phyloP scores from a whole-genome alignment of 2,329 filamentous ascomycete species.

The Beauveria sp. region DNA sequence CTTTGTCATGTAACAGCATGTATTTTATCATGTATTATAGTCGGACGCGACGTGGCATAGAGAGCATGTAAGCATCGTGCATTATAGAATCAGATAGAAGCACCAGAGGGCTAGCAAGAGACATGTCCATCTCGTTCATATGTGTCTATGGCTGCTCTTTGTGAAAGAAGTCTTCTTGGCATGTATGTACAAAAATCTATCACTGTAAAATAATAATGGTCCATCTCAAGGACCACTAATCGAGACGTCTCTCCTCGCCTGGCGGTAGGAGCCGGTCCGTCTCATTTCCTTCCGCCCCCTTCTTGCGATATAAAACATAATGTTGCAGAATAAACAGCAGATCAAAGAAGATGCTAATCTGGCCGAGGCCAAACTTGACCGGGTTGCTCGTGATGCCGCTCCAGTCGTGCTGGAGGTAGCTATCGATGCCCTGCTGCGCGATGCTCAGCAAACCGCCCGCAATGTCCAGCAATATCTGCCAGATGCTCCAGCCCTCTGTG shows the following conservation, averaged over 20 bases:
- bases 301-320: constrained; percentile 63
- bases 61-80: neutral
- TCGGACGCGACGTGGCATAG: neutral
- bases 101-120: neutral
- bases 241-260: constrained; percentile 21
- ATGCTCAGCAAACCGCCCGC: constrained; percentile 75
- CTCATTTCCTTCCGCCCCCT: constrained; percentile 15
- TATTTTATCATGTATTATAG: neutral
- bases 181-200: neutral
- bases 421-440: constrained; percentile 75
- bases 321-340: constrained; percentile 82
- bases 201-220: neutral
- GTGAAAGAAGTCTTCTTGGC: neutral
- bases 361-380: constrained; percentile 79
- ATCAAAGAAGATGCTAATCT: constrained; percentile 82
- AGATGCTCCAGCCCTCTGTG: constrained; percentile 82
- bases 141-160: neutral
- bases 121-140: neutral
- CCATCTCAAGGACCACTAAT: neutral
- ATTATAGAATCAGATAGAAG: neutral
- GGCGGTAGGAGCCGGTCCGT: constrained; percentile 20
- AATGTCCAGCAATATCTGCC: constrained; percentile 77
- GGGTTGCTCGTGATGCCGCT: constrained; percentile 85
- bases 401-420: constrained; percentile 79
- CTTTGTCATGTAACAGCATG: constrained; percentile 49